phyloP scores from a whole-genome alignment of 2,329 filamentous ascomycete genomes.

The Pseudocercospora fijiensis region DNA sequence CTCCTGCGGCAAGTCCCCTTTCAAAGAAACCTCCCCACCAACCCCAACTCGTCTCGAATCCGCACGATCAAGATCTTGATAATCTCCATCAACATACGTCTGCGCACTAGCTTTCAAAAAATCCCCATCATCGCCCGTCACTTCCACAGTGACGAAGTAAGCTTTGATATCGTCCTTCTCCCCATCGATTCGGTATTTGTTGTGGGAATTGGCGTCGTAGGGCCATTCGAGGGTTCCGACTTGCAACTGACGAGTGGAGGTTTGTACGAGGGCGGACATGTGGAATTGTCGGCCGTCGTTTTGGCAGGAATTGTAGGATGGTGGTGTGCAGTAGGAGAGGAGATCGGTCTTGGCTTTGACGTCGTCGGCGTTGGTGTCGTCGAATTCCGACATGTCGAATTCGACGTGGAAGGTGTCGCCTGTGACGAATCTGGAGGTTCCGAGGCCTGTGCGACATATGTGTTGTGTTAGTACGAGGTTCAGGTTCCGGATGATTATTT shows the following conservation, averaged over 20 bases:
- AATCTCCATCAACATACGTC: not conserved
- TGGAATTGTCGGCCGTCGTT: constrained; percentile 18
- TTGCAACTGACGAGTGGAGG: not conserved
- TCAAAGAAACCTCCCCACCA: constrained; percentile 2
- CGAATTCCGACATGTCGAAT: constrained; percentile 13
- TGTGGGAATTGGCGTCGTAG: constrained; percentile 9
- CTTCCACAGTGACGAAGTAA: constrained; percentile 11
- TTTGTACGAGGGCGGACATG: constrained; percentile 4
- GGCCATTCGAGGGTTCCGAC: constrained; percentile 10
- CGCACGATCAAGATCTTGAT: not conserved
- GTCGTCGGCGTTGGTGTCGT: constrained; percentile 12
- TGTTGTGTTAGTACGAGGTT: no score
- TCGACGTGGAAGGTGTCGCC: constrained; percentile 17
- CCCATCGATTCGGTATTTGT: constrained; percentile 10
- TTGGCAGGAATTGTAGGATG: constrained; percentile 7
- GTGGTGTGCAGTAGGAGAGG: constrained; percentile 6
- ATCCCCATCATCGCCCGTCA: constrained; percentile 12
- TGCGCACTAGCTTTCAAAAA: constrained; percentile 7
- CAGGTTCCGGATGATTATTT: no score
- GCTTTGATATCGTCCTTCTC: constrained; percentile 8
- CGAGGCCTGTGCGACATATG: no score
- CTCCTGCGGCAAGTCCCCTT: constrained; percentile 5
- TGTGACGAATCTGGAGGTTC: constrained; percentile 4
- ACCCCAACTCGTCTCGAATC: not conserved
- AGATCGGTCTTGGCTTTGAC: not conserved